phyloP scores from a whole-genome alignment of 1,284 basidiomycete genomes.

The Xerocomus subilludens region DNA sequence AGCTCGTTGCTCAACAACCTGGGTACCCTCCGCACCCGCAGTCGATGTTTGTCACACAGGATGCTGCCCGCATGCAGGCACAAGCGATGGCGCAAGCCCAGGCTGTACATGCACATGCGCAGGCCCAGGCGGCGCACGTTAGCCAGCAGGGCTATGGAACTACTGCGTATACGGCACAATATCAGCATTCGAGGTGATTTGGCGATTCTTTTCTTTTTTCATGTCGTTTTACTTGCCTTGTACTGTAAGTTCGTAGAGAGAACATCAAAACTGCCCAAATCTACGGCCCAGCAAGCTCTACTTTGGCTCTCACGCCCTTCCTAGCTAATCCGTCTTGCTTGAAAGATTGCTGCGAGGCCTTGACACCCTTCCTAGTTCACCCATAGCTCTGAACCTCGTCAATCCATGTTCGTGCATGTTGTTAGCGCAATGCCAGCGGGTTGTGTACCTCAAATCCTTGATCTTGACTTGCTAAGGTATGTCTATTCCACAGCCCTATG shows the following conservation, averaged over 20 bases:
- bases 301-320: too few relatives aligned
- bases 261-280: too few relatives aligned
- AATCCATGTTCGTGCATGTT: too few relatives aligned
- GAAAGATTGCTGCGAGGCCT: too few relatives aligned
- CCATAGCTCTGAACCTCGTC: too few relatives aligned
- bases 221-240: conserved; percentile 26
- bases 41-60: conserved; percentile 51
- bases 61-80: conserved; percentile 56
- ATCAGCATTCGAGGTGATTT: conserved; percentile 50
- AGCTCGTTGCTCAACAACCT: conserved; percentile 47
- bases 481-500: too few relatives aligned
- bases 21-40: conserved; percentile 58
- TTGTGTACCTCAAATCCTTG: too few relatives aligned
- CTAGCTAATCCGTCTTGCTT: too few relatives aligned
- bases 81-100: conserved; percentile 57
- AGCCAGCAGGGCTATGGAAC: conserved; percentile 47
- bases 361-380: too few relatives aligned
- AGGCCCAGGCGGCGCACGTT: conserved; percentile 49
- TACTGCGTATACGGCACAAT: conserved; percentile 49
- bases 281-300: too few relatives aligned
- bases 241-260: conserved; percentile 5
- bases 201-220: not conserved
- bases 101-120: conserved; percentile 56
- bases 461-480: too few relatives aligned
- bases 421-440: too few relatives aligned